These are phyloP conservation scores for Hypoxylon subgilvum DNA, from an alignment of 495 filamentous ascomycete genomes.

Conservation along the genomic window DNA sequence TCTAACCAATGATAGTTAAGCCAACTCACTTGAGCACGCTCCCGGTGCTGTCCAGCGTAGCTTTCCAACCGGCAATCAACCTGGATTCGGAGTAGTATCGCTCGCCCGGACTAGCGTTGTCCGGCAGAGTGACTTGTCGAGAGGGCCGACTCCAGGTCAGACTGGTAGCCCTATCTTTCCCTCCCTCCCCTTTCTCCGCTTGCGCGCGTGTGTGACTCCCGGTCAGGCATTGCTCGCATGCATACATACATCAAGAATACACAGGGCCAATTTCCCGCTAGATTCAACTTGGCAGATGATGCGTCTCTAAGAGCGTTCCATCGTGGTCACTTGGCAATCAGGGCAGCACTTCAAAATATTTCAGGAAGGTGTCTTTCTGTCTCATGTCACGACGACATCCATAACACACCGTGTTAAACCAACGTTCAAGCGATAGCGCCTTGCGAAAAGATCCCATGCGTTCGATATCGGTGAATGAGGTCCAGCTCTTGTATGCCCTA, in stretches of 20 bases:
- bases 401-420: slow-evolving; percentile 14
- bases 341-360: slow-evolving; percentile 20
- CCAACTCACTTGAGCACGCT: slow-evolving; percentile 15
- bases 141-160: slow-evolving; percentile 5
- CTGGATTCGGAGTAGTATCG: slow-evolving; percentile 9
- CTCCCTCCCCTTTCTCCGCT: no score
- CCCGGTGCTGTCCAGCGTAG: slow-evolving; percentile 12
- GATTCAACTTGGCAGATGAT: slow-evolving; percentile 29
- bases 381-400: slow-evolving; percentile 28
- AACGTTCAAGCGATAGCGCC: slow-evolving; percentile 9
- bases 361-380: slow-evolving; percentile 32
- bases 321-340: slow-evolving; percentile 16
- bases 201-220: no score
- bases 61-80: slow-evolving; percentile 14
- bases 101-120: slow-evolving; percentile 21
- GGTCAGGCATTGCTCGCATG: slow-evolving; percentile 5
- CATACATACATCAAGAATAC: slow-evolving; percentile 6
- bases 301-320: not conserved
- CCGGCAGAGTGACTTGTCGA: slow-evolving; percentile 1
- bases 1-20: slow-evolving; percentile 9
- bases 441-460: slow-evolving; percentile 2
- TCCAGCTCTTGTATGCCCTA: slow-evolving; percentile 5
- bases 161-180: slow-evolving; percentile 10
- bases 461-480: not conserved
- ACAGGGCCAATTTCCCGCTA: slow-evolving; percentile 14